These are phyloP conservation scores for Sphagnum contortum DNA, from an alignment of 225 moss, liverwort and hornwort genomes.

Conservation along the genomic window DNA sequence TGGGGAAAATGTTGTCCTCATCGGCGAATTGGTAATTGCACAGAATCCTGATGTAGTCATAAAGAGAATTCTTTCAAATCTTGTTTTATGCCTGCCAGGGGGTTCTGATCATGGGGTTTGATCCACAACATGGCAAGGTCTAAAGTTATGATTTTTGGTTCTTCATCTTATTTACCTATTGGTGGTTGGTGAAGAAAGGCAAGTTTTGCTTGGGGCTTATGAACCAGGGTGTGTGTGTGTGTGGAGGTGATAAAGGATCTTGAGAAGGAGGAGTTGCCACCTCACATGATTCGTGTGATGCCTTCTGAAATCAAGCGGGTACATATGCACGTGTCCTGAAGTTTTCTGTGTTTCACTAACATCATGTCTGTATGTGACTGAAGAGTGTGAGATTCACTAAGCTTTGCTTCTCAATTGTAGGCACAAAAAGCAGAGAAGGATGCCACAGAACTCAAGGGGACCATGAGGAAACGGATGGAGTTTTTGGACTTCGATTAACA, in stretches of 20 bases:
- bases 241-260: slow-evolving; percentile 41
- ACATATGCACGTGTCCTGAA: slow-evolving; percentile 1
- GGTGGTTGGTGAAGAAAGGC: no score
- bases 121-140: no score
- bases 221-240: no score
- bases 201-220: no score
- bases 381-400: background rate
- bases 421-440: slow-evolving; percentile 93
- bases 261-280: slow-evolving; percentile 74
- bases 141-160: no score
- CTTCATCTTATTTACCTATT: no score
- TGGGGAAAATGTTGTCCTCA: slow-evolving; percentile 93
- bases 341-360: background rate
- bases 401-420: slow-evolving; percentile 16
- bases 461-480: slow-evolving; percentile 98
- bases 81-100: background rate
- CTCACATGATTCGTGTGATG: slow-evolving; percentile 65
- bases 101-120: no score
- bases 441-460: slow-evolving; percentile 87
- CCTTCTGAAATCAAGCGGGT: slow-evolving; percentile 78
- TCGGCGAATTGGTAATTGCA: slow-evolving; percentile 80
- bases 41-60: background rate
- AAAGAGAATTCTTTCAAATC: background rate
- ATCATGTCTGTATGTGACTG: background rate
- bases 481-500: slow-evolving; percentile 81